These are phyloP conservation scores for Salicornia ramosissima DNA, from an alignment of 148 eudicot species.

Conservation along the genomic window DNA sequence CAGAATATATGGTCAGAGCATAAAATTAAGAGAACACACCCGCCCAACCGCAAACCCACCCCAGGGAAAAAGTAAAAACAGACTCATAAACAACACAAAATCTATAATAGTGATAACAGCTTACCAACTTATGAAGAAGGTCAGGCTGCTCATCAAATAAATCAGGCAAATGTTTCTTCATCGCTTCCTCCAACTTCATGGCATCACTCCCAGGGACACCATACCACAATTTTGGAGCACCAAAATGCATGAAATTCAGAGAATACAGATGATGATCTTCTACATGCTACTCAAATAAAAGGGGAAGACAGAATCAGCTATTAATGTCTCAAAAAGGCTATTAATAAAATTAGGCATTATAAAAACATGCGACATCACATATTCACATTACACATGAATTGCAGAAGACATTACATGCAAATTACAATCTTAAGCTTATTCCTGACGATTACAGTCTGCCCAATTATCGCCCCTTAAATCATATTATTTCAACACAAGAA, in stretches of 20 bases:
- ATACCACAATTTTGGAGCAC: conserved; percentile 98
- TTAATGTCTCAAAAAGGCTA: conserved; percentile 1
- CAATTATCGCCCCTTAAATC: neutral
- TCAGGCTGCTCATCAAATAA: conserved; percentile 96
- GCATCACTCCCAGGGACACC: conserved; percentile 90
- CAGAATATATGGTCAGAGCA: too few species aligned
- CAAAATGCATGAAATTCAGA: conserved; percentile 93
- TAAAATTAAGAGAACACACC: too few species aligned
- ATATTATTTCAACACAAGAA: neutral
- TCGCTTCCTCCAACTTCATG: conserved; percentile 70
- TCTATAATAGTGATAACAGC: conserved; percentile 5
- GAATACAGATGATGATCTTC: conserved; percentile 97
- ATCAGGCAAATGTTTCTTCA: conserved; percentile 86
- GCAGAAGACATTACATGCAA: neutral
- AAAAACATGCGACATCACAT: neutral
- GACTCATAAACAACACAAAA: neutral
- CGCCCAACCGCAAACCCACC: too few species aligned
- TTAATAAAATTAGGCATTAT: conserved; percentile 4
- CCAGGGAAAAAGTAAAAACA: too few species aligned
- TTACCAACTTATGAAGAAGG: conserved; percentile 96
- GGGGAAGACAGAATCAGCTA: conserved; percentile 17
- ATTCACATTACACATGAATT: neutral
- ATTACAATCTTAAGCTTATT: neutral
- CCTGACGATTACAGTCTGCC: too few species aligned
- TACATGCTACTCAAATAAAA: conserved; percentile 61